Base-by-base conservation (phyloP, 2,329 filamentous ascomycete species). In the Ophiostoma sp. region DNA sequence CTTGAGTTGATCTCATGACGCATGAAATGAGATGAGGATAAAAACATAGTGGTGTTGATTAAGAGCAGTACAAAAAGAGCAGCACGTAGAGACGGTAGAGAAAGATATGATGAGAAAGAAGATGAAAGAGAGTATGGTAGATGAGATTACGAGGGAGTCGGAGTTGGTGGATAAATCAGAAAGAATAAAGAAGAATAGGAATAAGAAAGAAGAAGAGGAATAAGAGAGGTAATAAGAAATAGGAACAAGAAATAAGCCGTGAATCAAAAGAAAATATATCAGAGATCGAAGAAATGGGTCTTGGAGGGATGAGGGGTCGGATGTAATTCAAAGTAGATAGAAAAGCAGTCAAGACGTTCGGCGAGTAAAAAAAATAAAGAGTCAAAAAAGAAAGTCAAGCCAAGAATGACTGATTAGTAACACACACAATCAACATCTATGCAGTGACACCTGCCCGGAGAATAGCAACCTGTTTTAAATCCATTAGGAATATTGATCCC, bases 1-100 rank as follows among this genome's bases (percentile, higher is more conserved):
- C 52, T 62, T 62, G 27, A 62, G 27, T 33, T 62, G 57, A 57
- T 57, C 23, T 57, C 52, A 57, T 31, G 52, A 57, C 27, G 52
- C 52, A 57, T 57, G 23, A 57, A 57, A 57, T 27, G 52, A 31
- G 52, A 57, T 27, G 23, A 57, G n/a, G 52, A 57, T 48, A 7
- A 48, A 48, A 17, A n/a, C 13, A 1, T 13, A 41, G 13, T 41
- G 13, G 39, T 41, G 39, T 41, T 41, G 4, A 41, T 13, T 15
- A 41, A 15, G 15, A 41, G 11, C 11, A 41, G 39, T 13, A 41
- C 11, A 15, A 13, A 41, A 41, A 41, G 39, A 41, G 39, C 39
- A 13, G 13, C 39, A 41, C 39, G 10, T 13, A 41, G 11, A 41
- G 39, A 41, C 39, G 39, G 44, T 48, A 48, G 44, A 48, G 44